Base-by-base conservation (phyloP, 2,329 filamentous ascomycete genomes). In the Penicillium expansum region DNA sequence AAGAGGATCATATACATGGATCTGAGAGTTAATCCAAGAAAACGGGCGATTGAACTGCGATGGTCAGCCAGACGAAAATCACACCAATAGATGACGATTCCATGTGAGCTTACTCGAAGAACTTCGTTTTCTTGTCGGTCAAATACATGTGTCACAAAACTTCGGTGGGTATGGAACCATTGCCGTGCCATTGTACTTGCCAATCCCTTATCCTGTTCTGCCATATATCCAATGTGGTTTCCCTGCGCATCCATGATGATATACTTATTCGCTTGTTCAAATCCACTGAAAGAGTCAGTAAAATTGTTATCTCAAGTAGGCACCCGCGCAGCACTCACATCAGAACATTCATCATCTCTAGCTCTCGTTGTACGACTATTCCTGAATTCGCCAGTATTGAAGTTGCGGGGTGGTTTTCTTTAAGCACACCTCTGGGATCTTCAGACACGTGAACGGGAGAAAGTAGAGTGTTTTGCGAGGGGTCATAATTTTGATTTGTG, bases 241-340 rank as follows among this genome's bases (percentile, higher is more conserved):
- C 85, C 85, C 52, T 82, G 77, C 2, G 83, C 83, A 71, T 87
- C 83, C 78, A 87, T 82, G 48, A 88, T 86, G 14, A 86, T 79
- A 67, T 88, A 88, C 68, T 80, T 80, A 65, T 87, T 87, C 13
- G 85, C 84, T 69, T 88, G 85, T 70, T 88, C 85, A 62, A 87
- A 87, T 1, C 85, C 85, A 59, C 76, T 77, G 32, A 48, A 29
- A 20, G 10, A 44, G 35, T 63, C 48, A 61, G 52, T 59, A 49
- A 41, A 22, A 13, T 24, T 13, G 2, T 35, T 33, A 5, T 47
- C 30, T n/a, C 13, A 47, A 13, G 22, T 47, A 2, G n/a, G 14
- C 10, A 14, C 30, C 20, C 32, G 29, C 14, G 6, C 20, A 9
- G 9, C 18, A 70, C 74, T 65, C 56, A 78, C 69, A 86, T 73